Evolutionary conservation across 1,284 basidiomycete genomes (phyloP), one percentile per base, ranked within the genome.

Genomic region (Ustilago trichophora): DNA sequence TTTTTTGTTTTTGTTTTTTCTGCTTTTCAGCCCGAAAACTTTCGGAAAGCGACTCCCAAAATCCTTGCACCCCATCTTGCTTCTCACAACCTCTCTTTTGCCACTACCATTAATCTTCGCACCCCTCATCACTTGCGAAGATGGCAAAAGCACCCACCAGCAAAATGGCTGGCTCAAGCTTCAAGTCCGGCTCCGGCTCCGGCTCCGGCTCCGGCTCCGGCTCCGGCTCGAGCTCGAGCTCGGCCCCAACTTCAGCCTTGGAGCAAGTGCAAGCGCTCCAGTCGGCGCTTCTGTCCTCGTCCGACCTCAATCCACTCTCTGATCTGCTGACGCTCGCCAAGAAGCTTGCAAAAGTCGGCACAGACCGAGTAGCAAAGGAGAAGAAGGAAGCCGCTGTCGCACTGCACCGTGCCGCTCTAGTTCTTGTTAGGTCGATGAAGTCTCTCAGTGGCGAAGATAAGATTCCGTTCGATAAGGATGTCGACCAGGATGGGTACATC

Each of bases 251-350:
- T 10, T 42, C 57, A 2, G 44, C 48, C 5, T 16, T 69, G 36
- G 48, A 58, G 24, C 51, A 60, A 35, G 62, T 73, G 12, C 49
- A 58, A 15, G 45, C 60, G 6, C 42, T 76, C 6, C 72, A 76
- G 29, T 33, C 40, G 15, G 50, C 58, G 13, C 68, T 78, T 24
- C 51, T 72, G 6, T 58, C 62, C 2, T 75, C 70, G 1, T 60
- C 75, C 10, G 75, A 78, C 43, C 68, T 78, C 43, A 78, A 78
- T 38, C 76, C 76, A 4, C 53, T 78, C 32, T 54, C 65, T 11
- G 70, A 78, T 36, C 66, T 78, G 24, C 59, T 75, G 21, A 26
- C 57, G 11, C 48, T 78, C 34, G 43, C 63, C 16, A 62, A 45
- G 35, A 49, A 44, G 36, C 60, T 55, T 27, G 50, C 59, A 5